These are phyloP conservation scores for Acanthamoeba quina DNA, from an alignment of 208 protist species.

Conservation along the genomic window DNA sequence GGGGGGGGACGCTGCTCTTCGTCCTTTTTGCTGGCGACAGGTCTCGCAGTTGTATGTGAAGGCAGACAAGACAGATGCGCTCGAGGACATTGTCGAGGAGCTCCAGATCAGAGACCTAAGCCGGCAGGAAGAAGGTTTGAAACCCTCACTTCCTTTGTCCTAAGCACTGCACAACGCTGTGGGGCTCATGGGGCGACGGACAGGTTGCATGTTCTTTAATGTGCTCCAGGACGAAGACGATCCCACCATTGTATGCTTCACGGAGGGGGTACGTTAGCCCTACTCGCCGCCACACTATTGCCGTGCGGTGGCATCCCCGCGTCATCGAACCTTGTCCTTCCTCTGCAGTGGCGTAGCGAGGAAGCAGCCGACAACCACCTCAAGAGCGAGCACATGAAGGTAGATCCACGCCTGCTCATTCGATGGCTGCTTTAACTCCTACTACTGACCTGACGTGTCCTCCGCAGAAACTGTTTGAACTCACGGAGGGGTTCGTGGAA, in stretches of 20 bases:
- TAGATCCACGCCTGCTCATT: not conserved
- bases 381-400: conserved; percentile 29
- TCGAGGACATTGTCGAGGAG: not conserved
- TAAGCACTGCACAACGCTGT: not conserved
- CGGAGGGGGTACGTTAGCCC: conserved; percentile 4
- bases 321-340: not conserved
- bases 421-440: not conserved
- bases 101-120: conserved; percentile 19
- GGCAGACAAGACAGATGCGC: conserved; percentile 20
- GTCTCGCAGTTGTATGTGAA: conserved; percentile 52
- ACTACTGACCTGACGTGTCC: not conserved
- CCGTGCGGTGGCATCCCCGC: not conserved
- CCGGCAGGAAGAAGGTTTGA: conserved; percentile 26
- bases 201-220: conserved; percentile 52
- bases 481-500: conserved; percentile 8
- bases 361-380: conserved; percentile 29
- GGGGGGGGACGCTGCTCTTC: not conserved
- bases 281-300: not conserved
- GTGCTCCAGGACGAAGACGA: conserved; percentile 55
- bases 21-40: not conserved
- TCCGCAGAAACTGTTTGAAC: conserved; percentile 31
- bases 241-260: conserved; percentile 46
- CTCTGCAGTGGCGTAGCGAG: conserved; percentile 31
- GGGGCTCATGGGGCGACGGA: not conserved
- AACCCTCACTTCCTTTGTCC: too few species aligned